Percentiles rank a stretch among this genome's conserved stretches.
These are phyloP conservation scores for Marchantia polymorpha DNA, from an alignment of 225 moss, liverwort and hornwort species.

Conservation along the genomic window DNA sequence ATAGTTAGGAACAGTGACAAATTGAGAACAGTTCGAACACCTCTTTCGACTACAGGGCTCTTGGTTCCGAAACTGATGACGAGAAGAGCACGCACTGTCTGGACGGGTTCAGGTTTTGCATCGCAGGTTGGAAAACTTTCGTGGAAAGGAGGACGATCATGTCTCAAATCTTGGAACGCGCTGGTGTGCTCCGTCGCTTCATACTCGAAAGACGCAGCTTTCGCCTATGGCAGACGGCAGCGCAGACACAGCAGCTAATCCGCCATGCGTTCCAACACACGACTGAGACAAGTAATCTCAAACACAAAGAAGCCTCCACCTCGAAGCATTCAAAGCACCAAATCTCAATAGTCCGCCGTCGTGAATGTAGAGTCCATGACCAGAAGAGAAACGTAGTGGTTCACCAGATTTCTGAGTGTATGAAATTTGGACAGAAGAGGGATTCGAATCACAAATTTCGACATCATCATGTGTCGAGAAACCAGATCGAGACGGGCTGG, in stretches of 20 bases:
- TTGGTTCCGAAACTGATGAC: too few relatives aligned
- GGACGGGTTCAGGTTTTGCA: conserved; percentile 28
- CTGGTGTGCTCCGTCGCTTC: conserved; percentile 16
- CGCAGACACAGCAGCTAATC: conserved; percentile 16
- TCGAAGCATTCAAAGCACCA: not conserved
- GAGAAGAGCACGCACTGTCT: too few relatives aligned
- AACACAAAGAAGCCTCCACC: not conserved
- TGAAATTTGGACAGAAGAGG: too few relatives aligned
- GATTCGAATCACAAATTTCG: too few relatives aligned
- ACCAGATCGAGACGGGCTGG: too few relatives aligned
- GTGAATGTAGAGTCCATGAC: too few relatives aligned
- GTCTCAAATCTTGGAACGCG: conserved; percentile 27
- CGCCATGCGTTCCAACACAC: conserved; percentile 20
- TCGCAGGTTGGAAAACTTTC: conserved; percentile 28
- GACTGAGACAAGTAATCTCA: conserved; percentile 17
- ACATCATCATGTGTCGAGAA: too few relatives aligned
- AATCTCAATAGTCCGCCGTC: not conserved
- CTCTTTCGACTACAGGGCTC: not conserved
- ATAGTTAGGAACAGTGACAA: too few relatives aligned
- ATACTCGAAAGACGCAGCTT: conserved; percentile 34
- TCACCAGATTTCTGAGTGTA: too few relatives aligned
- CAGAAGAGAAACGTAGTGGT: too few relatives aligned
- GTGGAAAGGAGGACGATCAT: conserved; percentile 25
- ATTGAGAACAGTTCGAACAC: too few relatives aligned
- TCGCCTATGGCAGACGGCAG: conserved; percentile 15